These are phyloP conservation scores for Immersiella caudata DNA, from an alignment of 495 filamentous ascomycete genomes.

Conservation along the genomic window DNA sequence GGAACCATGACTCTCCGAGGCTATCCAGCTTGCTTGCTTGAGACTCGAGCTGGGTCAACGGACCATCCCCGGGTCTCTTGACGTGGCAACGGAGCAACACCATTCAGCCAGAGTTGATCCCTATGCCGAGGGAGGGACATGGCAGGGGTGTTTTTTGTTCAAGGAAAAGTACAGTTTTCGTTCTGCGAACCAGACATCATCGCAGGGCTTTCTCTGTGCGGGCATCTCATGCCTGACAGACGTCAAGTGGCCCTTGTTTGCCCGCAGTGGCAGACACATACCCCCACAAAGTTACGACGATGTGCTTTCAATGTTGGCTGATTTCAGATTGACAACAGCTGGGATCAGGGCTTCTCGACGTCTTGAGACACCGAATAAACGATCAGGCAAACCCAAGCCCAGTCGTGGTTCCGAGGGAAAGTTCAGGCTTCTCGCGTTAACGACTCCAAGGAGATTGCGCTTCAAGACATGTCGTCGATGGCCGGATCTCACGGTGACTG, in stretches of 20 bases:
- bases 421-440: conserved; percentile 1
- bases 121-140: not conserved
- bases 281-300: not conserved
- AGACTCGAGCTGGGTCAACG: not conserved
- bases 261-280: too few relatives aligned
- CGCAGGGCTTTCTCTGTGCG: too few relatives aligned
- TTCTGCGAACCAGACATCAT: too few relatives aligned
- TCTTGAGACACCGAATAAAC: conserved; percentile 11
- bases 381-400: not conserved
- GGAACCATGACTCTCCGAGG: conserved; percentile 16
- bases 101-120: not conserved
- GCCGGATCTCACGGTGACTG: not conserved
- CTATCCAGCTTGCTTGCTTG: not conserved
- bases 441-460: conserved; percentile 15
- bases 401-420: not conserved
- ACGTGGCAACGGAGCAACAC: not conserved
- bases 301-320: conserved; percentile 8
- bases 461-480: conserved; percentile 23
- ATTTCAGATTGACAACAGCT: conserved; percentile 18
- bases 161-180: too few relatives aligned
- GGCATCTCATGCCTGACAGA: too few relatives aligned
- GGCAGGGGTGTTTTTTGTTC: too few relatives aligned
- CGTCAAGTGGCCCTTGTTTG: too few relatives aligned
- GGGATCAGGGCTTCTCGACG: conserved; percentile 2
- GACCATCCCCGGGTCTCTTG: not conserved